Percentiles rank a stretch among this genome's conserved stretches.
Conservation (phyloP, 331 rosid species). For the Cydonia oblonga region DNA sequence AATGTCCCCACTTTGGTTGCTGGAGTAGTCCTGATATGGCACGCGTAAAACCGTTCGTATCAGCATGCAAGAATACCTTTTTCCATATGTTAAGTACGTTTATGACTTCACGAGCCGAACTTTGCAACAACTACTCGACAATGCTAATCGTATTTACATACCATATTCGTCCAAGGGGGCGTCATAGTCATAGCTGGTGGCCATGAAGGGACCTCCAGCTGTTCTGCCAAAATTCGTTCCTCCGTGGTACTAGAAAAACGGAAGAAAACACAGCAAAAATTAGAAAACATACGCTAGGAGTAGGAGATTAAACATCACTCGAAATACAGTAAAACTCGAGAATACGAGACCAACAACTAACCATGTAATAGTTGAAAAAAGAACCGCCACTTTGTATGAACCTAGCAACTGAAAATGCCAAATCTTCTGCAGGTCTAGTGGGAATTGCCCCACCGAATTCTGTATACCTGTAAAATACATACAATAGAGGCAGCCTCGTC, state of each 20-base stretch:
- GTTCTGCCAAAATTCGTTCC: constrained; percentile 95
- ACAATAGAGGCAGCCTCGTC: not conserved
- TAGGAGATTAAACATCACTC: constrained; percentile 1
- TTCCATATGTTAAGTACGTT: too few species aligned
- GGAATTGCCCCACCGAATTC: constrained; percentile 84
- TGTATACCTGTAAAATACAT: constrained; percentile 51
- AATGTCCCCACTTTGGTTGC: constrained; percentile 91
- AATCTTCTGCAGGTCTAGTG: constrained; percentile 75
- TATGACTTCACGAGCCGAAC: not conserved
- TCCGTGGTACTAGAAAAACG: constrained; percentile 64
- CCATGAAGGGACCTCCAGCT: constrained; percentile 85
- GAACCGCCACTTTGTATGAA: constrained; percentile 86
- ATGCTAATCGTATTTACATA: constrained; percentile 18
- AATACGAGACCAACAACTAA: not conserved
- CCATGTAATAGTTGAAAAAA: constrained; percentile 86
- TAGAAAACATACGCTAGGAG: not conserved
- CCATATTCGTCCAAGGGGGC: constrained; percentile 93
- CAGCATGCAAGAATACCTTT: too few species aligned
- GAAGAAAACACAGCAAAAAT: not conserved
- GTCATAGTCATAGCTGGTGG: constrained; percentile 94
- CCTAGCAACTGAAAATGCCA: constrained; percentile 75
- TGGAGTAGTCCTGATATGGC: constrained; percentile 45
- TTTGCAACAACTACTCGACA: not conserved
- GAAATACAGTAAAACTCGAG: not conserved
- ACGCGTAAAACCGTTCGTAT: too few species aligned